phyloP scores from a whole-genome alignment of 1,284 basidiomycete genomes.

The Ustilago trichophora region DNA sequence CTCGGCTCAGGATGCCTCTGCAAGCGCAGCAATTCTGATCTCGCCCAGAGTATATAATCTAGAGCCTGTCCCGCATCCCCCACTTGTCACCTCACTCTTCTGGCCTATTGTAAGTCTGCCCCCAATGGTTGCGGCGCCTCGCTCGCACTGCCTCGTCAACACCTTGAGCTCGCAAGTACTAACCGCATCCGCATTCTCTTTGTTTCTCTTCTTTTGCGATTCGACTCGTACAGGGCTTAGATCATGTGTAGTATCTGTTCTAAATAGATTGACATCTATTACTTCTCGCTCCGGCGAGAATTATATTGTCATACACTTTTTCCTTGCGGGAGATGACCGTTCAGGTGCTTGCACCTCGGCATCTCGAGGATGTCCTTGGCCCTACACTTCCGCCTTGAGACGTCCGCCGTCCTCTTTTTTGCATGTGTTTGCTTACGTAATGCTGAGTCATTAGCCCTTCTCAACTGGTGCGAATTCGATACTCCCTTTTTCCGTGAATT shows the following conservation, averaged over 20 bases:
- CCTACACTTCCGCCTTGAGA: constrained; percentile 54
- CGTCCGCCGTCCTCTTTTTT: constrained; percentile 51
- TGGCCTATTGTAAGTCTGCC: constrained; percentile 50
- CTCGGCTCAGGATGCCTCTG: neutral
- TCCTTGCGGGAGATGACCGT: constrained; percentile 40
- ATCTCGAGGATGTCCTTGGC: constrained; percentile 53
- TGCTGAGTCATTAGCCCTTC: constrained; percentile 7
- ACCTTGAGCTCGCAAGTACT: constrained; percentile 4
- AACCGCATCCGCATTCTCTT: constrained; percentile 10
- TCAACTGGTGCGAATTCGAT: no score
- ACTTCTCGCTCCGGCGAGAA: constrained; percentile 48
- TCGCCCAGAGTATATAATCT: constrained; percentile 38
- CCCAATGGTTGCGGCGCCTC: neutral
- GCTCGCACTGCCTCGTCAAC: neutral
- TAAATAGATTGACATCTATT: constrained; percentile 60
- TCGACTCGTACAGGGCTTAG: constrained; percentile 48
- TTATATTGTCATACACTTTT: constrained; percentile 52
- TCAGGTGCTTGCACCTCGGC: constrained; percentile 48
- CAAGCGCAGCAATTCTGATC: constrained; percentile 1
- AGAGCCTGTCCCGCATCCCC: constrained; percentile 17
- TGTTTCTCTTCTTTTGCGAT: neutral
- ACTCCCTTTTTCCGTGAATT: no score
- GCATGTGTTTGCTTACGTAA: constrained; percentile 24
- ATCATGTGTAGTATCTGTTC: constrained; percentile 63
- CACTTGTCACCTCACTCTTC: constrained; percentile 26